Evolutionary conservation across 176 grass and related monocot species (phyloP).

Genomic region (Puccinellia tenuiflora): DNA sequence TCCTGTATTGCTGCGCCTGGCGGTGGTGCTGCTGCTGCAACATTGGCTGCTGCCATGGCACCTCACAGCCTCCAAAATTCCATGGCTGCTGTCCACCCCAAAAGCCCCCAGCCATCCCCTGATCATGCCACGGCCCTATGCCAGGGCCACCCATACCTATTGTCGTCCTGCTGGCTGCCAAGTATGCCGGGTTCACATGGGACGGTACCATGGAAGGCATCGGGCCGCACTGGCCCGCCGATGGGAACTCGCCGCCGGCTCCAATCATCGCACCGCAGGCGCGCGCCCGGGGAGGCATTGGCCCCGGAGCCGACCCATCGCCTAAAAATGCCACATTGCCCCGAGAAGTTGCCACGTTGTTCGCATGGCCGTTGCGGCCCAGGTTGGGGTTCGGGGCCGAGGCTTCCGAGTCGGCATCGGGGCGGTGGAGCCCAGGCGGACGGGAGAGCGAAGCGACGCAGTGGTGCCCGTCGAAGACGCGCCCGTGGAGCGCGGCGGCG

Average conservation of each 20-base stretch:
- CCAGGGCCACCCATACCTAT: conserved; percentile 32
- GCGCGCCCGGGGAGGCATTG: not conserved
- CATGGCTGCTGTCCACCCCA: conserved; percentile 48
- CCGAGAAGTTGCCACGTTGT: not conserved
- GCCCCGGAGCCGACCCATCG: not conserved
- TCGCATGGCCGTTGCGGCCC: not conserved
- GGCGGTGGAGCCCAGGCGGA: not conserved
- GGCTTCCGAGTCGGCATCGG: not conserved
- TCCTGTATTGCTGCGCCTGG: not conserved
- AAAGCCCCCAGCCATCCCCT: conserved; percentile 28
- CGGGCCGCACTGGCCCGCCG: conserved; percentile 15
- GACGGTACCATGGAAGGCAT: conserved; percentile 23
- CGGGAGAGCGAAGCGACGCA: conserved; percentile 45
- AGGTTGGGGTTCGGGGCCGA: not conserved
- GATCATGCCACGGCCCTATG: conserved; percentile 32
- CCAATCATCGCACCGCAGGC: conserved; percentile 1
- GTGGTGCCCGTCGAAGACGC: conserved; percentile 33
- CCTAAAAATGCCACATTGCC: conserved; percentile 25
- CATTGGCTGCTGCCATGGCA: conserved; percentile 28
- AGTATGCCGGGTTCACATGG: conserved; percentile 48
- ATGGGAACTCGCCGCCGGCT: not conserved
- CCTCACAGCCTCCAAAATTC: conserved; percentile 39
- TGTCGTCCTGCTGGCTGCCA: conserved; percentile 32
- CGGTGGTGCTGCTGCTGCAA: not conserved
- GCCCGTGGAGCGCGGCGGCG: conserved; percentile 36